Conservation (phyloP, 345 rosid genomes). For the Hypericum perforatum region DNA sequence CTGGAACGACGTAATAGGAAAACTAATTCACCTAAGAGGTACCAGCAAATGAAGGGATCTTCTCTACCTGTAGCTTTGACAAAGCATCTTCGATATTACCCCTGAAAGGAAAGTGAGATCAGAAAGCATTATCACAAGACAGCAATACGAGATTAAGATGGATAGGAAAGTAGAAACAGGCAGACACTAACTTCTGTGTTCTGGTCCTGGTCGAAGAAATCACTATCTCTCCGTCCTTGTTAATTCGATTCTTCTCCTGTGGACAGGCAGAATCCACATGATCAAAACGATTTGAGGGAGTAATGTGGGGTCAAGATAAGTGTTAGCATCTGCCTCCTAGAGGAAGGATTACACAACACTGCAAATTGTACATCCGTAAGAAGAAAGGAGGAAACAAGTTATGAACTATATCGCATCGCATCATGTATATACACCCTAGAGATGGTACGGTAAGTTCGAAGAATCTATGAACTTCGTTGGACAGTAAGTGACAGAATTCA, state of each 20-base stretch:
- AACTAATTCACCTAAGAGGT: no score
- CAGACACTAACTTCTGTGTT: constrained; percentile 63
- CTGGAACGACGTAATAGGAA: no score
- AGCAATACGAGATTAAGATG: not conserved
- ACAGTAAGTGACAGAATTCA: not conserved
- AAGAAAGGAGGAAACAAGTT: no score
- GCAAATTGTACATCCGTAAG: no score
- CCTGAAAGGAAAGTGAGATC: constrained; percentile 32
- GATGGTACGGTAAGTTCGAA: no score
- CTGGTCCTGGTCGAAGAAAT: constrained; percentile 89
- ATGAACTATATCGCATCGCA: no score
- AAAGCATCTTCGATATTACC: constrained; percentile 91
- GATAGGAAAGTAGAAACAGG: constrained; percentile 3
- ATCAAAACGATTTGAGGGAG: no score
- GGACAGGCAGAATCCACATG: constrained; percentile 7
- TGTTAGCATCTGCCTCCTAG: no score
- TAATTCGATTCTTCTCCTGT: constrained; percentile 94
- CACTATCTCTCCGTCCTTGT: constrained; percentile 95
- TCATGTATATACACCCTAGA: no score
- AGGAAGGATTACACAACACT: no score
- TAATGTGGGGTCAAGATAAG: no score
- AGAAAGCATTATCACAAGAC: constrained; percentile 8
- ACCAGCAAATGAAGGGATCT: not conserved
- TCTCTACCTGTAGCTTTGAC: constrained; percentile 67
- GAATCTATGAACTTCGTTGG: not conserved